phyloP scores from a whole-genome alignment of 2,329 filamentous ascomycete species.

The Nemania serpens region DNA sequence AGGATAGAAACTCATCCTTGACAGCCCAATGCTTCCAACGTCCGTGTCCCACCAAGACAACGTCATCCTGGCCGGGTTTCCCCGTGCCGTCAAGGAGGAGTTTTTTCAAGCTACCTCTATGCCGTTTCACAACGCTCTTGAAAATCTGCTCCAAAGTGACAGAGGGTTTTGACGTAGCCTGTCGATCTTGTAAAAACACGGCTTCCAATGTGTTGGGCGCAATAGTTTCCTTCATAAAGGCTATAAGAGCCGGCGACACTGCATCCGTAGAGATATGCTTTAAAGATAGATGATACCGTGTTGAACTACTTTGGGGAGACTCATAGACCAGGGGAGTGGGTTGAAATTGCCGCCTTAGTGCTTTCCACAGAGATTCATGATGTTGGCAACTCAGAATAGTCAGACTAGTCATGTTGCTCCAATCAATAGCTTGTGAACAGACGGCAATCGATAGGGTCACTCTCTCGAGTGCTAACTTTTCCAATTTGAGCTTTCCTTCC shows the following conservation, averaged over 20 bases:
- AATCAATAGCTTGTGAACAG: slow-evolving; percentile 74
- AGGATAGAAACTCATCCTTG: slow-evolving; percentile 69
- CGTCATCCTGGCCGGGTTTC: slow-evolving; percentile 47
- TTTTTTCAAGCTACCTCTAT: slow-evolving; percentile 72
- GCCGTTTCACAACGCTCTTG: slow-evolving; percentile 69
- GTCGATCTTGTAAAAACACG: slow-evolving; percentile 74
- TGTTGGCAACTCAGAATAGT: slow-evolving; percentile 76
- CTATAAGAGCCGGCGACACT: slow-evolving; percentile 69
- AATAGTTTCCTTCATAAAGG: slow-evolving; percentile 76
- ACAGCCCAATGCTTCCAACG: slow-evolving; percentile 74
- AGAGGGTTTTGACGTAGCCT: slow-evolving; percentile 50
- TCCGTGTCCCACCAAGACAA: slow-evolving; percentile 31
- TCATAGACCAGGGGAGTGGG: slow-evolving; percentile 45
- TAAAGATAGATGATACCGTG: slow-evolving; percentile 67
- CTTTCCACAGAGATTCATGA: slow-evolving; percentile 76
- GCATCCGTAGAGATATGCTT: slow-evolving; percentile 78
- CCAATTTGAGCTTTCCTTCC: slow-evolving; percentile 66
- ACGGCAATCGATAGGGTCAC: slow-evolving; percentile 73
- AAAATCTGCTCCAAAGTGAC: slow-evolving; percentile 75
- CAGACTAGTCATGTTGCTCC: slow-evolving; percentile 70
- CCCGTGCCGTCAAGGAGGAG: slow-evolving; percentile 74
- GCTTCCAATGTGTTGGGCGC: slow-evolving; percentile 80
- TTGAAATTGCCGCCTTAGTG: slow-evolving; percentile 65
- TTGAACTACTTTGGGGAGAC: slow-evolving; percentile 41
- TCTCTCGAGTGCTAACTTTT: slow-evolving; percentile 75